These are phyloP conservation scores for Microdochium bolleyi DNA, from an alignment of 2,329 filamentous ascomycete genomes.

Conservation along the genomic window DNA sequence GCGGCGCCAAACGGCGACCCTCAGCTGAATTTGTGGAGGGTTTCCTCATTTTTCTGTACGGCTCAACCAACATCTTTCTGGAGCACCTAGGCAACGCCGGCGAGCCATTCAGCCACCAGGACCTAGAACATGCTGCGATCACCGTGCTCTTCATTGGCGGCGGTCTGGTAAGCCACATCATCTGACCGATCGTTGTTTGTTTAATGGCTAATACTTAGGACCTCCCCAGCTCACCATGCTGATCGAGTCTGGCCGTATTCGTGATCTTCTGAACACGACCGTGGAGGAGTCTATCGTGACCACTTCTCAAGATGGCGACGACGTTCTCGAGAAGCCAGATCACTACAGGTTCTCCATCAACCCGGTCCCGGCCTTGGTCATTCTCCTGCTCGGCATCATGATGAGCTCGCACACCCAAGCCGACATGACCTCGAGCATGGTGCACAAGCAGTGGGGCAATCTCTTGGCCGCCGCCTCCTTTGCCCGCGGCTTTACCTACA, in stretches of 20 bases:
- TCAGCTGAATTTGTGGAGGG: constrained; percentile 88
- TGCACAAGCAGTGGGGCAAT: constrained; percentile 90
- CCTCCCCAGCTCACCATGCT: constrained; percentile 52
- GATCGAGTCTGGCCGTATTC: constrained; percentile 65
- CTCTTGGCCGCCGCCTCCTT: constrained; percentile 75
- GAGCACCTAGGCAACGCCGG: constrained; percentile 77
- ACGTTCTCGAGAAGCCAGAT: constrained; percentile 46
- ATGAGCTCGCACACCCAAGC: constrained; percentile 88
- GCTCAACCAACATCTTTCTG: constrained; percentile 82
- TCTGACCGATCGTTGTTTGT: constrained; percentile 4
- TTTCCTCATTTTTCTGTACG: constrained; percentile 83
- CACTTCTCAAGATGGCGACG: constrained; percentile 35
- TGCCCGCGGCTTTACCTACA: constrained; percentile 70
- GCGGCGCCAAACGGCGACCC: constrained; percentile 57
- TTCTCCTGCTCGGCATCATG: constrained; percentile 83
- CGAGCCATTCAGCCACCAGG: constrained; percentile 63
- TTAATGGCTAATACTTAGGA: constrained; percentile 5
- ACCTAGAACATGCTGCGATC: constrained; percentile 89
- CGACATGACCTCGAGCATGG: constrained; percentile 79
- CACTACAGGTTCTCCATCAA: constrained; percentile 75
- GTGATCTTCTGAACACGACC: constrained; percentile 55
- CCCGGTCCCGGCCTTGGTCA: constrained; percentile 78
- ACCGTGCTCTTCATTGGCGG: constrained; percentile 91
- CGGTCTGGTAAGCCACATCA: constrained; percentile 57
- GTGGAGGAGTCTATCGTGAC: constrained; percentile 28